Evolutionary conservation across 257 asterid species (phyloP).

Genomic region (Avicennia marina): DNA sequence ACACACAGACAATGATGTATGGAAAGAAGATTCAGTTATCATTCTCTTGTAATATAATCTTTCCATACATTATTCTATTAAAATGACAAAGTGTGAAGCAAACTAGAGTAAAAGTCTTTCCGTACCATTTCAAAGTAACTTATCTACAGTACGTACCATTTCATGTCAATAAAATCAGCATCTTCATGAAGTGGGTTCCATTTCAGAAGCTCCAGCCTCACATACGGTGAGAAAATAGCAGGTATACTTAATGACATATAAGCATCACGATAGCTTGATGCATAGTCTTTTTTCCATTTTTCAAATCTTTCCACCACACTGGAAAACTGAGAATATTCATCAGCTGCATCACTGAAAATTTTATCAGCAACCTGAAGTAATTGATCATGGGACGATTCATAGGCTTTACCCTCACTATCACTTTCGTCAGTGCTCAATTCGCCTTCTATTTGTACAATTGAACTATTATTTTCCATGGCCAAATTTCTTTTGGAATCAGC

Average conservation of each 20-base stretch:
- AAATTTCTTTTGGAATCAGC: slow-evolving; percentile 64
- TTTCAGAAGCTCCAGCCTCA: slow-evolving; percentile 88
- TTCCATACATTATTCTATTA: too few relatives aligned
- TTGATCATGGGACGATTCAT: slow-evolving; percentile 66
- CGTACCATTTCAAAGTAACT: too few relatives aligned
- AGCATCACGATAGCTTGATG: slow-evolving; percentile 82
- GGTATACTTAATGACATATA: slow-evolving; percentile 83
- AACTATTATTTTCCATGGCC: slow-evolving; percentile 41
- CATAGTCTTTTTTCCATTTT: slow-evolving; percentile 73
- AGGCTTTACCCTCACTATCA: slow-evolving; percentile 78
- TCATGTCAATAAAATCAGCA: slow-evolving; percentile 78
- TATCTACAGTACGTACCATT: slow-evolving; percentile 68
- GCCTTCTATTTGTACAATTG: slow-evolving; percentile 70
- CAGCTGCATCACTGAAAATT: slow-evolving; percentile 79
- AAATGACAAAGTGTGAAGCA: too few relatives aligned
- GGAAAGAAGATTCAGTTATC: too few relatives aligned
- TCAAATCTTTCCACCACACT: slow-evolving; percentile 67
- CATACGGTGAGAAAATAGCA: slow-evolving; percentile 85
- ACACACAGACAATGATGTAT: too few relatives aligned
- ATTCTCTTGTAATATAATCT: too few relatives aligned
- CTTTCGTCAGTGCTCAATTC: slow-evolving; percentile 98
- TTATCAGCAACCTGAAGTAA: slow-evolving; percentile 72
- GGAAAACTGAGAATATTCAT: slow-evolving; percentile 74
- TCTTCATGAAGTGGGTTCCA: slow-evolving; percentile 96
- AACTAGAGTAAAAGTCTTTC: too few relatives aligned